These are phyloP conservation scores for Podaxis mareebaensis DNA, from an alignment of 768 basidiomycete genomes.

Conservation along the genomic window DNA sequence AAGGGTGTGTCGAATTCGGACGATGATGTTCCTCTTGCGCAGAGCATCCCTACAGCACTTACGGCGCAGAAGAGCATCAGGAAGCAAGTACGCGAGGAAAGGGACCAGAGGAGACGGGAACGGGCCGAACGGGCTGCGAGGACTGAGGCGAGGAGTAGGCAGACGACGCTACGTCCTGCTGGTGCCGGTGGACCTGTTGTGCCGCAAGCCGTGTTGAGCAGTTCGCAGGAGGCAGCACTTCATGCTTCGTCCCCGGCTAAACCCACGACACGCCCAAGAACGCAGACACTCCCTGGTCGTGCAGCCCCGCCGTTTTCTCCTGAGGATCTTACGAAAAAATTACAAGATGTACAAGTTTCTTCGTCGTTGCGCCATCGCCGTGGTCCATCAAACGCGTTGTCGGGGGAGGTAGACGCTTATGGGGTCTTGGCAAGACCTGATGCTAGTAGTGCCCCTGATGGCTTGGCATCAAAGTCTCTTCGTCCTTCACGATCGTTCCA, in stretches of 20 bases:
- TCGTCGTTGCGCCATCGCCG: constrained; percentile 20
- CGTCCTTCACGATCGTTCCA: constrained; percentile 65
- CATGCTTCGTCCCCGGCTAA: constrained; percentile 27
- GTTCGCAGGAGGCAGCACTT: constrained; percentile 39
- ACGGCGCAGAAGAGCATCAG: constrained; percentile 82
- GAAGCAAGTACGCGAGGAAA: constrained; percentile 67
- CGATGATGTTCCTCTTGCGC: constrained; percentile 85
- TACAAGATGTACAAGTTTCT: constrained; percentile 50
- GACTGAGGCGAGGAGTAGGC: constrained; percentile 27
- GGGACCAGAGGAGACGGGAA: constrained; percentile 55
- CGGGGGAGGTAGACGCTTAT: not conserved
- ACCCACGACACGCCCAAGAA: constrained; percentile 37
- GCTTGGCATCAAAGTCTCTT: constrained; percentile 28
- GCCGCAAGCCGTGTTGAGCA: constrained; percentile 25
- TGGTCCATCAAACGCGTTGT: constrained; percentile 6
- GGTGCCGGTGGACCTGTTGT: constrained; percentile 20
- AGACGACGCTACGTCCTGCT: constrained; percentile 38
- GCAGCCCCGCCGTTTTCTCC: constrained; percentile 40
- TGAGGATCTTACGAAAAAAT: constrained; percentile 60
- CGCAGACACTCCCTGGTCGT: constrained; percentile 44
- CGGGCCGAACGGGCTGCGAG: constrained; percentile 35
- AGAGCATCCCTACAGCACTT: constrained; percentile 79
- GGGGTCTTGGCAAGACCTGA: not conserved
- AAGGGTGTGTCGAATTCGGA: constrained; percentile 31
- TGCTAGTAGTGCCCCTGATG: not conserved